Evolutionary conservation across 1,284 basidiomycete species (phyloP).

Genomic region (Xanthoconium separans): DNA sequence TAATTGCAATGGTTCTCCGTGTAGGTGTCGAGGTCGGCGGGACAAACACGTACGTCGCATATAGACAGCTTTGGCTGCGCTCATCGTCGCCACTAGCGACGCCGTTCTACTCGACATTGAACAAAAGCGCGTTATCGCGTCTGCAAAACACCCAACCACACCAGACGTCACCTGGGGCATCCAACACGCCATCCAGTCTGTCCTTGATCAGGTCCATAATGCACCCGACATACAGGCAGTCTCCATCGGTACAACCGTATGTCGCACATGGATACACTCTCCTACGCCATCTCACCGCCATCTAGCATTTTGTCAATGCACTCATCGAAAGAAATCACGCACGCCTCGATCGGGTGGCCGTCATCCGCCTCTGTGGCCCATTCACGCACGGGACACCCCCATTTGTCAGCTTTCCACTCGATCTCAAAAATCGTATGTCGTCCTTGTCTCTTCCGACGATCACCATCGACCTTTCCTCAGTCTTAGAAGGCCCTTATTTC

Average conservation of each 20-base stretch:
- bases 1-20: conserved; percentile 8
- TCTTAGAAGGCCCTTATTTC: conserved; percentile 41
- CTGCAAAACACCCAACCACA: conserved; percentile 37
- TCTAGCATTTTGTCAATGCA: conserved; percentile 51
- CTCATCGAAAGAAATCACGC: conserved; percentile 49
- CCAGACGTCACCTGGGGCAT: conserved; percentile 37
- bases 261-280: background rate
- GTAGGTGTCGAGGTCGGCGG: conserved; percentile 40
- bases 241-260: conserved; percentile 38
- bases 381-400: conserved; percentile 43
- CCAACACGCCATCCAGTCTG: conserved; percentile 29
- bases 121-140: conserved; percentile 28
- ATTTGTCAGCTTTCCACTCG: conserved; percentile 38
- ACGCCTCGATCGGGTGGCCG: conserved; percentile 50
- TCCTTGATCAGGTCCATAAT: conserved; percentile 27
- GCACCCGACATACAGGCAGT: conserved; percentile 31
- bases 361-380: conserved; percentile 49
- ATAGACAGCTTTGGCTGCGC: too few relatives aligned
- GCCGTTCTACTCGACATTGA: conserved; percentile 34
- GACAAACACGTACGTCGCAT: conserved; percentile 35
- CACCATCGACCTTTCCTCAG: conserved; percentile 6
- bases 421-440: conserved; percentile 30
- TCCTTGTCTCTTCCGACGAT: background rate
- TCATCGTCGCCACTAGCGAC: conserved; percentile 25
- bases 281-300: background rate